Conservation (phyloP, 192 early-diverging fungal genomes). For the Backusella morwellensis region DNA sequence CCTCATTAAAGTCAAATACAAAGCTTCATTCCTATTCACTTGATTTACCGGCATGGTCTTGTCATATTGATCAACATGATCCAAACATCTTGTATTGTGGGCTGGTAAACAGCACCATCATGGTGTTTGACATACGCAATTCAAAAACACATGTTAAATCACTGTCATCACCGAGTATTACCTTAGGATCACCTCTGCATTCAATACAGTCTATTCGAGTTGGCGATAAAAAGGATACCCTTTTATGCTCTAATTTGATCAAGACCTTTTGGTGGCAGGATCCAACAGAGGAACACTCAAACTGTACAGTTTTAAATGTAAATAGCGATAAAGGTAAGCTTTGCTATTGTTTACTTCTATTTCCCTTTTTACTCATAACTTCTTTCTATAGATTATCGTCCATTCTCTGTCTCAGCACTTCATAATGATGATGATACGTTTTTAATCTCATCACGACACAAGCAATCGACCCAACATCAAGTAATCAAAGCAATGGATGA, state of each 20-base stretch:
- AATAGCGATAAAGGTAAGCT: background rate
- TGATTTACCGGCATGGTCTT: slow-evolving; percentile 23
- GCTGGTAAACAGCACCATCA: slow-evolving; percentile 9
- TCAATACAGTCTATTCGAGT: background rate
- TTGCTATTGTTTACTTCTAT: background rate
- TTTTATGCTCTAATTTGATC: slow-evolving; percentile 8
- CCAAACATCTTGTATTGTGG: slow-evolving; percentile 27
- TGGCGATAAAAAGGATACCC: background rate
- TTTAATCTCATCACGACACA: background rate
- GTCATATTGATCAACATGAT: slow-evolving; percentile 8
- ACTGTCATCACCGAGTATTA: background rate
- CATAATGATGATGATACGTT: background rate
- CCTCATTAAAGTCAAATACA: slow-evolving; percentile 21
- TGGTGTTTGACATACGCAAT: slow-evolving; percentile 25
- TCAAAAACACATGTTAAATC: slow-evolving; percentile 10
- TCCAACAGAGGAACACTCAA: background rate
- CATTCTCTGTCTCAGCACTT: background rate
- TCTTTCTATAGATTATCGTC: background rate
- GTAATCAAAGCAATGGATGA: background rate
- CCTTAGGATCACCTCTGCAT: background rate
- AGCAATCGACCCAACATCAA: background rate
- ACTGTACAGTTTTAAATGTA: background rate
- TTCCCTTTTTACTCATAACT: background rate
- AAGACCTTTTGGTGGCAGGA: slow-evolving; percentile 7
- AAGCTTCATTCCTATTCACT: slow-evolving; percentile 19